Percentiles rank a stretch among this genome's conserved stretches.
These are phyloP conservation scores for Blastobotrys attinorum DNA, from an alignment of 805 yeast species.

Conservation along the genomic window DNA sequence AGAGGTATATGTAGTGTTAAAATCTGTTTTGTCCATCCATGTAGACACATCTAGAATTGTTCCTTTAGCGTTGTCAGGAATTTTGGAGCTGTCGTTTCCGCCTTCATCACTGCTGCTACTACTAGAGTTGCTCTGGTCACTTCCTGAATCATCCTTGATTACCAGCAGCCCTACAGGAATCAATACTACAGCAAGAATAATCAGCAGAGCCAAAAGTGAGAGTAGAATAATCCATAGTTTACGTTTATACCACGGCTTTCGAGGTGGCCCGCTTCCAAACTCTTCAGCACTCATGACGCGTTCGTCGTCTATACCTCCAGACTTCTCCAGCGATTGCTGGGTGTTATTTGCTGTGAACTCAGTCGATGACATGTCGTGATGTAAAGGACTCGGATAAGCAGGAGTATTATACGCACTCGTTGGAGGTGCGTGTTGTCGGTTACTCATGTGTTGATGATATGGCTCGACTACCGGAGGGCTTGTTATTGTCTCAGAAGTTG, in stretches of 20 bases:
- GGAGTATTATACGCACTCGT: not conserved
- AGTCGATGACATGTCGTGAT: no score
- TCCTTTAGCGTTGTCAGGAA: conserved; percentile 22
- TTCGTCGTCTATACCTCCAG: no score
- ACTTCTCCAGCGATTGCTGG: no score
- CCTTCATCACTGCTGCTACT: not conserved
- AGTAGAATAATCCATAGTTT: conserved; percentile 6
- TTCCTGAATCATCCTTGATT: conserved; percentile 11
- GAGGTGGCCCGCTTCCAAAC: not conserved
- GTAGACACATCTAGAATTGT: conserved; percentile 25
- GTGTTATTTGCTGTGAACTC: no score
- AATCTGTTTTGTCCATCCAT: conserved; percentile 28
- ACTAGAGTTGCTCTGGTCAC: not conserved
- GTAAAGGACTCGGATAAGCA: not conserved
- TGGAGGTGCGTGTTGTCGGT: no score
- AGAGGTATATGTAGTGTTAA: conserved; percentile 29
- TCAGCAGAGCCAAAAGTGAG: conserved; percentile 6
- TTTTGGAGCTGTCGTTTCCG: not conserved
- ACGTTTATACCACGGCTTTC: not conserved
- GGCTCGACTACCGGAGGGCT: no score
- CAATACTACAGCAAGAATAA: conserved; percentile 23
- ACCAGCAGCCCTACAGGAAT: conserved; percentile 26
- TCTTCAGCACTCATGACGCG: no score
- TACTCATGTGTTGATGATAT: no score
- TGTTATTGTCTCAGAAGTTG: no score